Base-by-base conservation (phyloP, 805 yeast species). In the Metschnikowia sp. region DNA sequence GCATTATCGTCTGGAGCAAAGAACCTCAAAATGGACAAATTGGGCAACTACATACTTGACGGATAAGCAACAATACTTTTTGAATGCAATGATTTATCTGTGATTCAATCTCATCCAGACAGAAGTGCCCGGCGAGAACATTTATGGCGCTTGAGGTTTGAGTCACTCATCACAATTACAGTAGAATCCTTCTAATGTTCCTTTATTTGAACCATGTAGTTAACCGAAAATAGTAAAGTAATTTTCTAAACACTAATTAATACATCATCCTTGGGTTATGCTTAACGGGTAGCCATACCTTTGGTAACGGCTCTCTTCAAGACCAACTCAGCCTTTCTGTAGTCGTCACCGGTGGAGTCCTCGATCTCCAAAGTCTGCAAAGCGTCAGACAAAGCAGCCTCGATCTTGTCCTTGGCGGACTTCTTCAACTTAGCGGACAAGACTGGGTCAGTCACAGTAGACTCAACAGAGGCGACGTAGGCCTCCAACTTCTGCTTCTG, bases 261-360 rank as follows among this genome's bases (percentile, higher is more conserved):
- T 49, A 49, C 51, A 51, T 48, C 54, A 50, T 47, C 48, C 36
- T 41, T 36, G 40, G 38, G 44, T 40, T 45, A 55, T 55, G 58
- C 77, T 84, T 86, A 87, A 83, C 97, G 97, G 76, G 97, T 82
- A 66, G 97, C 87, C 90, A 91, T 88, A 75, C 97, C 97, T 83
- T 90, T 92, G 83, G 97, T 92, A 75, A 92, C 97, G 70, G 92
- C 97, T 79, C 99, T 88, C 90, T 94, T 94, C 76, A 94, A 88
- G 76, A 90, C 85, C 75, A 94, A 89, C 84, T 94, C 98, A 70
- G 99, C 98, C 86, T 89, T 94, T 86, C 98, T 88, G 82, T 79
- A 84, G 77, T 91, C 97, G 71, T 94, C 99, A 73, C 97, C 92
- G 65, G 95, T 69, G 54, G 97, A 82, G 63, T 94, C 98, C 81